Conservation (phyloP, 768 basidiomycete species). For the Suillus tomentosus region DNA sequence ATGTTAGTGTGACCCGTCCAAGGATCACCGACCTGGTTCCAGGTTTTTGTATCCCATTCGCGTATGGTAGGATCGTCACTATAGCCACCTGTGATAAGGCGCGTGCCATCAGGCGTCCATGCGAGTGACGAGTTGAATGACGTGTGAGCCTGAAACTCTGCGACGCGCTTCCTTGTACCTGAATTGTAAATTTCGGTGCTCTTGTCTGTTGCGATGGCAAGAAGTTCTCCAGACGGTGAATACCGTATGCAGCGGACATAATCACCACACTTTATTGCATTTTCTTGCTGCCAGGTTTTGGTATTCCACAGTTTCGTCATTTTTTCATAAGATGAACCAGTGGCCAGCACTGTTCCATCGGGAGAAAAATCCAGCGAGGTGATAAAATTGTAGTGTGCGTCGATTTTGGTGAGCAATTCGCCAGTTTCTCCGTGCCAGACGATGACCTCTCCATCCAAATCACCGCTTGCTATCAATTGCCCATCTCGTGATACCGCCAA, state of each 20-base stretch:
- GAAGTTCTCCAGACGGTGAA: neutral
- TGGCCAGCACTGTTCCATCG: neutral
- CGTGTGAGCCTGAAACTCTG: neutral
- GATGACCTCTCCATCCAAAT: neutral
- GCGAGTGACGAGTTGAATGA: neutral
- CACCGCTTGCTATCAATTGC: neutral
- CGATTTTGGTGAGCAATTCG: neutral
- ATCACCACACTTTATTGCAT: too few species aligned
- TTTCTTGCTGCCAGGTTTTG: neutral
- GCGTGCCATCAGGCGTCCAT: neutral
- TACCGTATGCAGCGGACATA: neutral
- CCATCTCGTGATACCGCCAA: neutral
- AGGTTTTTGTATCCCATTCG: neutral
- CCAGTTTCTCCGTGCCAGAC: neutral
- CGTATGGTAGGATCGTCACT: fast-evolving
- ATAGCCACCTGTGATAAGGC: neutral
- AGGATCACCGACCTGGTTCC: neutral
- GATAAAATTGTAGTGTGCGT: too few species aligned
- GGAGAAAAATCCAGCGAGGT: neutral
- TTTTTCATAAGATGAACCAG: neutral
- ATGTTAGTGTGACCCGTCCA: neutral
- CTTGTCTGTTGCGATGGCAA: neutral
- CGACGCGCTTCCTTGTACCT: neutral
- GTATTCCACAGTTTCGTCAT: neutral
- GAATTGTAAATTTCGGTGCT: neutral